phyloP scores from a whole-genome alignment of 2,329 filamentous ascomycete genomes.

The Xylariaceae sp. region DNA sequence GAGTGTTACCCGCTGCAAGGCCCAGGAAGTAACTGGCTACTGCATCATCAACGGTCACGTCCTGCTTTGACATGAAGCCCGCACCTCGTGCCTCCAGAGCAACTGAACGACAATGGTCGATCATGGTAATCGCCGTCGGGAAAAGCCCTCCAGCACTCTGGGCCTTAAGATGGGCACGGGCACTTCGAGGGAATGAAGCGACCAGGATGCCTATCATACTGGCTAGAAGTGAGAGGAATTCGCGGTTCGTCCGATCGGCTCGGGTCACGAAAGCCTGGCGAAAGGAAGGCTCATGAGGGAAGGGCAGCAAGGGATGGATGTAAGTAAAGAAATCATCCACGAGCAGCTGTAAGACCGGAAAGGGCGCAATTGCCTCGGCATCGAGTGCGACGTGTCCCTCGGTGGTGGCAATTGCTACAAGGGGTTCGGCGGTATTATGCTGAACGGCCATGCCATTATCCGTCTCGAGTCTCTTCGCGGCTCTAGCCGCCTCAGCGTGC shows the following conservation, averaged over 20 bases:
- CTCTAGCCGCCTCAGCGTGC: constrained; percentile 51
- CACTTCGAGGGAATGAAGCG: constrained; percentile 69
- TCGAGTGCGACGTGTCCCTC: constrained; percentile 42
- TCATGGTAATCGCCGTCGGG: constrained; percentile 62
- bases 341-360: constrained; percentile 61
- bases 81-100: constrained; percentile 62
- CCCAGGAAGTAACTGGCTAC: constrained; percentile 73
- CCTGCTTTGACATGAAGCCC: constrained; percentile 39
- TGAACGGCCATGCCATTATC: constrained; percentile 39
- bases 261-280: constrained; percentile 61
- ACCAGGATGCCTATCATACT: constrained; percentile 72
- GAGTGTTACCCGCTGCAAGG: constrained; percentile 60
- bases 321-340: constrained; percentile 82
- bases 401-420: constrained; percentile 41
- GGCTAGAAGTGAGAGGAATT: constrained; percentile 65
- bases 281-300: constrained; percentile 75
- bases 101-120: constrained; percentile 65
- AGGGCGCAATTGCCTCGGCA: constrained; percentile 66
- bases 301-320: constrained; percentile 70
- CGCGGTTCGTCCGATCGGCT: constrained; percentile 59
- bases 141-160: constrained; percentile 61
- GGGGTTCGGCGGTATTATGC: constrained; percentile 44
- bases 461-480: constrained; percentile 44
- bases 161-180: constrained; percentile 62
- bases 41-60: constrained; percentile 56